phyloP scores from a whole-genome alignment of 2,329 filamentous ascomycete species.

The Thelonectria discophora region DNA sequence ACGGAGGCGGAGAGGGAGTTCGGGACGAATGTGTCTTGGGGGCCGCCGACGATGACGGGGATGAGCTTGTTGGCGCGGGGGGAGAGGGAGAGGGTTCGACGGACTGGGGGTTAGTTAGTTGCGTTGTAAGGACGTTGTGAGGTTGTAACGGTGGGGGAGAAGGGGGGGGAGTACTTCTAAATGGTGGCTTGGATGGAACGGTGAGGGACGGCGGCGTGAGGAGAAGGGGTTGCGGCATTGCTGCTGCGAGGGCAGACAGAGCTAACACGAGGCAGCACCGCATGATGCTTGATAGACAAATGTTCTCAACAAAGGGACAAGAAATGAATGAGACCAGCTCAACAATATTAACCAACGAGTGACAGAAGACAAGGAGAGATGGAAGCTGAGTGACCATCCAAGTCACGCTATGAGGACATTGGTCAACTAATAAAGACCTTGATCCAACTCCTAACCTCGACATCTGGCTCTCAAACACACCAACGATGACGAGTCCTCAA shows the following conservation, averaged over 20 bases:
- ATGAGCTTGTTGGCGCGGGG: conserved; percentile 35
- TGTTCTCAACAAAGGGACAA: not conserved
- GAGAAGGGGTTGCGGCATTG: conserved; percentile 6
- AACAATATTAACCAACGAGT: conserved; percentile 10
- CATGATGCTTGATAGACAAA: conserved; percentile 1
- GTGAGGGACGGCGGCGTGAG: conserved; percentile 1
- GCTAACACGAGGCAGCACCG: not conserved
- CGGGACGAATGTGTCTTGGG: conserved; percentile 50
- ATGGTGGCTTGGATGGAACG: not conserved
- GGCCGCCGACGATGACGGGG: conserved; percentile 50
- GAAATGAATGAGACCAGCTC: conserved; percentile 17
- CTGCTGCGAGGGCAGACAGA: not conserved
- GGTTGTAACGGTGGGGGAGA: not conserved
- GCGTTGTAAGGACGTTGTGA: too few species aligned
- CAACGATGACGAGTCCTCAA: conserved; percentile 14
- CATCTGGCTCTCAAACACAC: not conserved
- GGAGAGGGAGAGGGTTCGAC: conserved; percentile 18
- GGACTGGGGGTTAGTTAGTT: conserved; percentile 15
- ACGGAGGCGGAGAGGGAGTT: conserved; percentile 47
- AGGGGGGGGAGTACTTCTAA: conserved; percentile 10
- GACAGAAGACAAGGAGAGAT: not conserved
- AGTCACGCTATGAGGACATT: too few species aligned
- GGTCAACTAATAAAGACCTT: not conserved
- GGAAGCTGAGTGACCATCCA: not conserved
- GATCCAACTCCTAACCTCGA: not conserved